Evolutionary conservation across 2,329 filamentous ascomycete species (phyloP).

Genomic region (Aureobasidium pullulans): DNA sequence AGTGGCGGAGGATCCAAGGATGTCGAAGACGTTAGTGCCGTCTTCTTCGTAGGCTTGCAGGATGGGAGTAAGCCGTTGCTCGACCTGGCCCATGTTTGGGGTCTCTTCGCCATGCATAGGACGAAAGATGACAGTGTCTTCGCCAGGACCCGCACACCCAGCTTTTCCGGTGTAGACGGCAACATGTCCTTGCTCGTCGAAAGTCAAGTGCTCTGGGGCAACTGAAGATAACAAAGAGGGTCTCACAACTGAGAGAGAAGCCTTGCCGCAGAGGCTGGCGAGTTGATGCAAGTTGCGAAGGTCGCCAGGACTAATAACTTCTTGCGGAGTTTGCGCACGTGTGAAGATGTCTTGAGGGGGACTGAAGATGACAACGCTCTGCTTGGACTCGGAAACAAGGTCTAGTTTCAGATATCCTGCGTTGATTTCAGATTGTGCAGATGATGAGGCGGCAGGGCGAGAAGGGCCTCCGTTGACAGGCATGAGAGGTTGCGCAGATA

Average conservation of each 20-base stretch:
- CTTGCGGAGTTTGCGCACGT: background rate
- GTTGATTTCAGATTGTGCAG: background rate
- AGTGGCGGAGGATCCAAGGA: slow-evolving; percentile 24
- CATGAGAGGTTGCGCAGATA: background rate
- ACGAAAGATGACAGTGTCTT: slow-evolving; percentile 29
- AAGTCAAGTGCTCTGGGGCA: slow-evolving; percentile 27
- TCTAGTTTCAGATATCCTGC: background rate
- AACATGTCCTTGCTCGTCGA: slow-evolving; percentile 28
- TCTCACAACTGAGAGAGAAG: slow-evolving; percentile 25
- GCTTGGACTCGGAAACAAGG: background rate
- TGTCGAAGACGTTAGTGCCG: slow-evolving; percentile 30
- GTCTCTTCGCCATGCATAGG: slow-evolving; percentile 26
- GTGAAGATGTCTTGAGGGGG: background rate
- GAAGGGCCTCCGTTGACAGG: background rate
- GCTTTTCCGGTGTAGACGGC: slow-evolving; percentile 31
- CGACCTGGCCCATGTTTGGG: slow-evolving; percentile 29
- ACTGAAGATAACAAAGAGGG: slow-evolving; percentile 24
- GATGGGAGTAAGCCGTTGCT: slow-evolving; percentile 29
- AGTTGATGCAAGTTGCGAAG: slow-evolving; percentile 24
- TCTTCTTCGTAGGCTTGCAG: slow-evolving; percentile 25
- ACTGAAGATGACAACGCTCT: background rate
- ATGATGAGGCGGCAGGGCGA: background rate
- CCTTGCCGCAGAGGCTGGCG: slow-evolving; percentile 26
- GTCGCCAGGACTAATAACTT: slow-evolving; percentile 15
- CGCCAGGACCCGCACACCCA: slow-evolving; percentile 26